Base-by-base conservation (phyloP, 2,329 filamentous ascomycete species). In the Xylaria sp. region DNA sequence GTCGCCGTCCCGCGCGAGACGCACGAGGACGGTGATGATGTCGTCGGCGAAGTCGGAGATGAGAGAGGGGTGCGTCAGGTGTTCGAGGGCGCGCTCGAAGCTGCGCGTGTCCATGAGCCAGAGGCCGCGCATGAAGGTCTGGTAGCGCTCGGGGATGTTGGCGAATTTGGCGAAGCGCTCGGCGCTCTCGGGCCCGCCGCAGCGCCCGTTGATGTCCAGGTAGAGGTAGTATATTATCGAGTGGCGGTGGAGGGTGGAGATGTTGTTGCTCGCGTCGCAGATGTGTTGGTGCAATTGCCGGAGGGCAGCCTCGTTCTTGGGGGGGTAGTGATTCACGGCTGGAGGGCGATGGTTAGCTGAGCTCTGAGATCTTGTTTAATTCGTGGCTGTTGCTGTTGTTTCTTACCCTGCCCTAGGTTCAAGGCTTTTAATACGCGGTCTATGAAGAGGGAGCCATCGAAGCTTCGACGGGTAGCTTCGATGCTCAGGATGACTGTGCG, bases 201-300 rank as follows among this genome's bases (percentile, higher is more conserved):
- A 86, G 32, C 82, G 80, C 47, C 83, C 80, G 75, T 91, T 88
- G 76, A 91, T 88, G 78, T 97, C 93, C 75, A 93, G 90, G 2
- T 97, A 86, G 47, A 97, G 83, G 79, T 97, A 97, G 84, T 93
- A 97, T 71, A 97, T 84, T 57, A 96, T 86, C 21, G 93, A 93
- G 72, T 94, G 89, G 79, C 94, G 94, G 82, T 94, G 91, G 79
- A 94, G 91, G 63, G 88, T 85, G 8, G 91, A 87, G 73, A 91
- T 89, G 58, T 82, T 83, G 63, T 84, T 72, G 63, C 84, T 71
- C 58, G 82, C 88, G 29, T 88, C 85, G 78, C 90, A 87, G 71
- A 97, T 90, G 68, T 90, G 88, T 69, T 89, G 84, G 80, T 94
- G 90, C 5, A 97, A 85, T 47, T 88, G 87, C 73, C 88, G 87